phyloP scores from a whole-genome alignment of 768 basidiomycete species.

The Hortiboletus campestris region DNA sequence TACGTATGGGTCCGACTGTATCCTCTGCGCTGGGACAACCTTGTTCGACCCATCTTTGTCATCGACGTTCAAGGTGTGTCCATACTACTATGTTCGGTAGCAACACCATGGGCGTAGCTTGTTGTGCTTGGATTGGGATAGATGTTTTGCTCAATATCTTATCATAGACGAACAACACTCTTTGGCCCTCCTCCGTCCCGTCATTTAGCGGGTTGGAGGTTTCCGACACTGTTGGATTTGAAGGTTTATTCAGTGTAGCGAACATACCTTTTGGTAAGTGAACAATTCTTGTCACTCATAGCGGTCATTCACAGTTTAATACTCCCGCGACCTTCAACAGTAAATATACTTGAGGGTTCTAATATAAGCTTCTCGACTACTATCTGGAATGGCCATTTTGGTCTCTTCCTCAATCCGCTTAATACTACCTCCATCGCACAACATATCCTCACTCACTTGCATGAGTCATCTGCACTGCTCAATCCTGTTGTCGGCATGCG shows the following conservation, averaged over 20 bases:
- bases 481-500: conserved; percentile 32
- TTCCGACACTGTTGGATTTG: conserved; percentile 21
- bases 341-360: conserved; percentile 25
- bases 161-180: conserved; percentile 16
- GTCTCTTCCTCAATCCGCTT: conserved; percentile 26
- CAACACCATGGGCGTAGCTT: not conserved
- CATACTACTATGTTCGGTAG: not conserved
- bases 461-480: conserved; percentile 25
- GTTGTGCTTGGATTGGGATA: not conserved
- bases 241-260: conserved; percentile 13
- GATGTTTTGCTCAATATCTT: not conserved
- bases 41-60: conserved; percentile 24
- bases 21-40: conserved; percentile 24
- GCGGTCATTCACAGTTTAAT: not conserved
- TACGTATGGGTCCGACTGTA: conserved; percentile 22
- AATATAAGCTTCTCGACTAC: not conserved
- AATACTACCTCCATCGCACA: conserved; percentile 8
- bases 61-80: conserved; percentile 25
- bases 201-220: conserved; percentile 19
- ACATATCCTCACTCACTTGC: conserved; percentile 19
- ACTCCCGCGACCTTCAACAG: conserved; percentile 4
- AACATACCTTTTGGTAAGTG: conserved; percentile 18
- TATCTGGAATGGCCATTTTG: conserved; percentile 24
- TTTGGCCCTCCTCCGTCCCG: conserved; percentile 13
- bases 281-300: not conserved